Percentiles rank a stretch among this genome's conserved stretches.
phyloP scores from a whole-genome alignment of 805 yeast species.

The Grigorovia transvaalensis region DNA sequence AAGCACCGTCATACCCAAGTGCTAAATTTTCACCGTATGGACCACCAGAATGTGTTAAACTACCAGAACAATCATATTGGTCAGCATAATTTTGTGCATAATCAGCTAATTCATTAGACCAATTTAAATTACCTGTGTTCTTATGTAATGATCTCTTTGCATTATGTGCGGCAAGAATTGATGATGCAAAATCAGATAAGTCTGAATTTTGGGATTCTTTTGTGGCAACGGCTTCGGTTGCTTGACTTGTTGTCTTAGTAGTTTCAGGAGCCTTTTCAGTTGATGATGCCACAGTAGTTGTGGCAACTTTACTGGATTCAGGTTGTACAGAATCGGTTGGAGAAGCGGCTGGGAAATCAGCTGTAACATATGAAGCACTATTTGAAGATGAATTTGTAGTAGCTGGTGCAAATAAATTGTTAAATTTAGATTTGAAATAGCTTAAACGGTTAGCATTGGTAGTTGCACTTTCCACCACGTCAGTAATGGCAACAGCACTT shows the following conservation, averaged over 20 bases:
- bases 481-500: not conserved
- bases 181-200: constrained; percentile 20
- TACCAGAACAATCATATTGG: constrained; percentile 44
- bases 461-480: not conserved
- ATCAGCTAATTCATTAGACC: constrained; percentile 37
- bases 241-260: constrained; percentile 5
- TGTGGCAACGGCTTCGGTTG: constrained; percentile 6
- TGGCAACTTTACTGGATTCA: not conserved
- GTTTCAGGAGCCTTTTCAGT: not conserved
- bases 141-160: constrained; percentile 36
- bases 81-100: constrained; percentile 45
- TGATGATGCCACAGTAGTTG: constrained; percentile 2
- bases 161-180: constrained; percentile 55
- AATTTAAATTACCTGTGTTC: constrained; percentile 34
- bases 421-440: not conserved
- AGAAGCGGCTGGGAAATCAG: not conserved
- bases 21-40: constrained; percentile 70
- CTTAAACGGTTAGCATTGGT: not conserved
- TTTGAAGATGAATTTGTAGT: not conserved
- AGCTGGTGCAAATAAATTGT: not conserved
- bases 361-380: not conserved
- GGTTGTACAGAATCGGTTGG: not conserved
- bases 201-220: constrained; percentile 1
- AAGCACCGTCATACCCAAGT: constrained; percentile 38
- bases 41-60: constrained; percentile 46